phyloP scores from a whole-genome alignment of 2,329 filamentous ascomycete genomes.

The Paecilomyces niveus region DNA sequence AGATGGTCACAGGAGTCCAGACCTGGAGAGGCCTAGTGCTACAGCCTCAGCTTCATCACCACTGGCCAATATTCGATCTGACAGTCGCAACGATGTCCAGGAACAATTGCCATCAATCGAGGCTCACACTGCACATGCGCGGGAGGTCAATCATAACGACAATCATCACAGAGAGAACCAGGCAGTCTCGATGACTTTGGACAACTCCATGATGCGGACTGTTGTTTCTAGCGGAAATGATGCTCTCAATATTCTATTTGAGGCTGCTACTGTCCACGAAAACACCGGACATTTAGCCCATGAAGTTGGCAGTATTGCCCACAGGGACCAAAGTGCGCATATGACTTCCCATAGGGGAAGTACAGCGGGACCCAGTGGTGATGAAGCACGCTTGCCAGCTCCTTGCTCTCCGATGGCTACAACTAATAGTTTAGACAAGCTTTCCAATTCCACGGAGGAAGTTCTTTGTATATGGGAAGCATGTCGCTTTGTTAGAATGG shows the following conservation, averaged over 20 bases:
- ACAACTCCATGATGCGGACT: slow-evolving; percentile 34
- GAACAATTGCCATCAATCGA: background rate
- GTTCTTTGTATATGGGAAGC: slow-evolving; percentile 40
- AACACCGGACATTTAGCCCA: slow-evolving; percentile 21
- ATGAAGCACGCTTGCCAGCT: background rate
- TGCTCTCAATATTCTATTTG: slow-evolving; percentile 44
- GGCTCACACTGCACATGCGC: background rate
- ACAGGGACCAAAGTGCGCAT: slow-evolving; percentile 10
- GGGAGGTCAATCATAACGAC: background rate
- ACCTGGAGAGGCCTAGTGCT: background rate
- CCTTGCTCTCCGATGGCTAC: background rate
- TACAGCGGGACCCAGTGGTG: background rate
- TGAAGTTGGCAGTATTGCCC: slow-evolving; percentile 16
- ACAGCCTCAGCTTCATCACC: background rate
- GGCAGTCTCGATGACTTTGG: slow-evolving; percentile 20
- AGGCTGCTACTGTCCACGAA: slow-evolving; percentile 37
- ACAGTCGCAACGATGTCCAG: background rate
- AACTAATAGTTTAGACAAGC: slow-evolving; percentile 1
- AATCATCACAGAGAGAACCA: slow-evolving; percentile 5
- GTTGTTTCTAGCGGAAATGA: slow-evolving; percentile 46
- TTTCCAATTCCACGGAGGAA: slow-evolving; percentile 14
- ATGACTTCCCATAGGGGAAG: slow-evolving; percentile 1
- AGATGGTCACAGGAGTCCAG: background rate
- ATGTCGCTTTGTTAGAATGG: slow-evolving; percentile 46
- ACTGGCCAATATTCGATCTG: background rate